A percentile compares a stretch with the other conserved stretches of the same genome.
phyloP scores from a whole-genome alignment of 2,329 filamentous ascomycete species.

The Geosmithia putterillii region DNA sequence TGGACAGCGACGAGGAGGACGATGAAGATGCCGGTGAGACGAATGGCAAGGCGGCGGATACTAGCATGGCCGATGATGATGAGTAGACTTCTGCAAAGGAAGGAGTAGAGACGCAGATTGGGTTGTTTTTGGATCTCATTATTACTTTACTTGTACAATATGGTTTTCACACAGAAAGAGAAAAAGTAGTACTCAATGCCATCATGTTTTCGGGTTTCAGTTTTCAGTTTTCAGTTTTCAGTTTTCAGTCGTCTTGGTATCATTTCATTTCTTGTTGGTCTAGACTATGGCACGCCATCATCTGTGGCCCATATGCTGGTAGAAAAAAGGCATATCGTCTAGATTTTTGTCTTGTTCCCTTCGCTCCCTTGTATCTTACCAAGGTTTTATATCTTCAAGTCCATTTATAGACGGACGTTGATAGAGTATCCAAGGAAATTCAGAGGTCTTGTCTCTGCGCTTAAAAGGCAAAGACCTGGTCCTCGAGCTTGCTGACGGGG shows the following conservation, averaged over 20 bases:
- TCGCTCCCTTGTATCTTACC: too few relatives aligned
- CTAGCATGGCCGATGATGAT: constrained; percentile 25
- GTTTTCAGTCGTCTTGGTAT: not conserved
- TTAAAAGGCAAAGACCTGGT: constrained; percentile 92
- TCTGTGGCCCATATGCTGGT: not conserved
- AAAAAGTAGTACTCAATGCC: not conserved
- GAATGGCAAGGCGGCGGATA: constrained; percentile 13
- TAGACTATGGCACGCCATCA: not conserved
- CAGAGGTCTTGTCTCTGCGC: too few relatives aligned
- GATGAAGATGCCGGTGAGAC: constrained; percentile 5
- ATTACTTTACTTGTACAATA: not conserved
- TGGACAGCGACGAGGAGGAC: constrained; percentile 44
- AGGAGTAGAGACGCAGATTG: not conserved
- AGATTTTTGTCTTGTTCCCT: too few relatives aligned
- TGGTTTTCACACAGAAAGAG: too few relatives aligned
- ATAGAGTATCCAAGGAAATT: too few relatives aligned
- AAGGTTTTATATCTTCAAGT: too few relatives aligned
- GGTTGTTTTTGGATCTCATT: not conserved
- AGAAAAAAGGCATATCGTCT: too few relatives aligned
- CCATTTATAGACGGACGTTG: too few relatives aligned
- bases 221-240: not conserved
- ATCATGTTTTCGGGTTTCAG: not conserved
- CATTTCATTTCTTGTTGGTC: not conserved
- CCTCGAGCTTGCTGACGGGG: constrained; percentile 93
- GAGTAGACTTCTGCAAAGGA: constrained; percentile 9